A percentile compares a stretch with the other conserved stretches of the same genome.
These are phyloP conservation scores for Eutrema heterophyllum DNA, from an alignment of 345 rosid species.

Conservation along the genomic window DNA sequence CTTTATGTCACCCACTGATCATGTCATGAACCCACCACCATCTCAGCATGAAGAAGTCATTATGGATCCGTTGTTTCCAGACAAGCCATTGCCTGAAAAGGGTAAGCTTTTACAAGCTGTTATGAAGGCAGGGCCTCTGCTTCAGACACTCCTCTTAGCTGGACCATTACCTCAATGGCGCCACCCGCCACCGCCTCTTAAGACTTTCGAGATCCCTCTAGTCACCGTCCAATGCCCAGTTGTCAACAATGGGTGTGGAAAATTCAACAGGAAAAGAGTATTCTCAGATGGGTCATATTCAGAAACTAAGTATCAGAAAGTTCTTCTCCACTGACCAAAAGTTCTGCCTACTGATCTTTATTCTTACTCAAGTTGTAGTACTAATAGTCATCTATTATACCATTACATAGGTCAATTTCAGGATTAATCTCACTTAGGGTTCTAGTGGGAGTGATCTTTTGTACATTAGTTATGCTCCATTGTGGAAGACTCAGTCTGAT, in stretches of 20 bases:
- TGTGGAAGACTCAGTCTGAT: constrained; percentile 7
- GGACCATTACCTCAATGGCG: constrained; percentile 98
- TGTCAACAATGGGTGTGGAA: constrained; percentile 45
- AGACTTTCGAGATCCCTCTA: constrained; percentile 90
- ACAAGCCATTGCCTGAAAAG: constrained; percentile 86
- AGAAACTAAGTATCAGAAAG: constrained; percentile 60
- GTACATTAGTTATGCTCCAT: constrained; percentile 31
- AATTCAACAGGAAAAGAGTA: constrained; percentile 61
- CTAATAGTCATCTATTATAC: constrained; percentile 31
- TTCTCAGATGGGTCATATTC: constrained; percentile 50
- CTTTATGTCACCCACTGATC: constrained; percentile 69
- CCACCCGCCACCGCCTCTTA: constrained; percentile 93
- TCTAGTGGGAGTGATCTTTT: constrained; percentile 37
- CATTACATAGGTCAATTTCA: constrained; percentile 14
- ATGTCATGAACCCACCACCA: constrained; percentile 32
- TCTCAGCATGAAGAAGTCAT: constrained; percentile 26
- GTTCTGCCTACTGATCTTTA: constrained; percentile 9
- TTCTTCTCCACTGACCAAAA: constrained; percentile 53
- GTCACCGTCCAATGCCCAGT: constrained; percentile 53
- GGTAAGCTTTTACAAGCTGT: constrained; percentile 97
- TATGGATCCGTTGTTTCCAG: constrained; percentile 36
- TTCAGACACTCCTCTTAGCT: constrained; percentile 86
- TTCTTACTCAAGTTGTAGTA: constrained; percentile 6
- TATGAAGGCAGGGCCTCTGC: constrained; percentile 92
- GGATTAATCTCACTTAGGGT: not conserved